Conservation (phyloP, 225 moss, liverwort and hornwort species). For the Pseudisothecium myosuroides region DNA sequence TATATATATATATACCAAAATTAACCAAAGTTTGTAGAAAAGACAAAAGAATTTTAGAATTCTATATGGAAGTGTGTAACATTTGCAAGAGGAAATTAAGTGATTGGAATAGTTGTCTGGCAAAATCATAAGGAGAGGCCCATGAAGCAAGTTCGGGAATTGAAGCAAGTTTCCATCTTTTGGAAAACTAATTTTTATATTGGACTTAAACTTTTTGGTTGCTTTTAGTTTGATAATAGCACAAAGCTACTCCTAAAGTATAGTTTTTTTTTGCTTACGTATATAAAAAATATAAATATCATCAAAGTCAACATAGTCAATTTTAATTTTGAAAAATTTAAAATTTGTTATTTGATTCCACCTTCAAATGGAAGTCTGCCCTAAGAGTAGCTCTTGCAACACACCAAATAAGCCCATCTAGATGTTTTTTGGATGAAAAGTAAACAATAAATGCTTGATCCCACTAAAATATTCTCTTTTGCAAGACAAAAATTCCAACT, state of each 20-base stretch:
- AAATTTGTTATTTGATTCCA: not conserved
- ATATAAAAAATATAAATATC: not conserved
- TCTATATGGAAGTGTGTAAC: not conserved
- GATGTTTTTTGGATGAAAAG: fast-evolving
- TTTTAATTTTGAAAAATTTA: not conserved
- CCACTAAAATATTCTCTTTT: not conserved
- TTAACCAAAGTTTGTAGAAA: not conserved
- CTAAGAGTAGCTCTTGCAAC: not conserved
- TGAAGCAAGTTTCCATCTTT: fast-evolving
- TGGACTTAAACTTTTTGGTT: not conserved
- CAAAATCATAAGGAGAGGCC: not conserved
- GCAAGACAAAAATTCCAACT: fast-evolving
- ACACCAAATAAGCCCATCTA: not conserved
- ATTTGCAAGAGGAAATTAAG: not conserved
- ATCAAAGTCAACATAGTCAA: not conserved
- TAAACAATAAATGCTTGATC: not conserved
- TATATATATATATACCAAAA: fast-evolving
- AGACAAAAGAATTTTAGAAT: not conserved
- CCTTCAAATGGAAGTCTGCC: not conserved
- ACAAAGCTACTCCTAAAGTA: not conserved
- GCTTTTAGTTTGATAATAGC: not conserved
- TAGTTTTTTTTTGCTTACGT: fast-evolving
- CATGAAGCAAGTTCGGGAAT: fast-evolving
- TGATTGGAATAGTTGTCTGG: fast-evolving
- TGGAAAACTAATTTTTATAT: not conserved